Base-by-base conservation (phyloP, 1,139 yeast genomes). In the Suhomyces maxii region DNA sequence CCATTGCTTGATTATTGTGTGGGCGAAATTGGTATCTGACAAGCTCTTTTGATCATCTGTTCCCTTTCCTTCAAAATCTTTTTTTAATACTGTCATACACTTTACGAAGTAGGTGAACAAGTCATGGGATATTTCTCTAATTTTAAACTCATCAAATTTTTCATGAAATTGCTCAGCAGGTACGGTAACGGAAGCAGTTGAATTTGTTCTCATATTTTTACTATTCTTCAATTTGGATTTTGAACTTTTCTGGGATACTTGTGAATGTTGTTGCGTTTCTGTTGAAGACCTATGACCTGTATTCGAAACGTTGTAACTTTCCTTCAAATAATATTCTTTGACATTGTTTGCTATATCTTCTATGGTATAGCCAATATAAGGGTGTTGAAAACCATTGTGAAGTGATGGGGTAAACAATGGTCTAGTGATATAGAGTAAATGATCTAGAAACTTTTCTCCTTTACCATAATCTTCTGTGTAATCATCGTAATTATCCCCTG, bases 331-430 rank as follows among this genome's bases (percentile, higher is more conserved):
- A 42, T 58, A 61, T 2, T 67, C 70, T 36, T 55, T 56, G 1
- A 71, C 59, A 37, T 54, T 65, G 13, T 46, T 53, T 0, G 71
- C 58, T 9, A 71, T 54, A 32, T 71, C 76, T 47, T 73, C 78
- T 10, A 61, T 50, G 1, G 73, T 57, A 52, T 57, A 53, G 2
- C 64, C 64, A 23, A 68, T 42, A 36, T 56, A 57, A 4, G 70
- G 60, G 39, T 63, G 63, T 45, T 39, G 41, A 2, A 38, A 34
- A 1, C 68, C 68, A 45, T 55, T 57, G 26, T 63, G 63, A 35
- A 57, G 61, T 0, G 69, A 61, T 2, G 65, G 68, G 3, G 50
- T 41, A 37, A 64, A 61, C 4, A 67, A 48, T 1, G 69, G 68
- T 42, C 45, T 53, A 7, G 60, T 50, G 6, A 63, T 47, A 7